These are phyloP conservation scores for Quercus suber DNA, from an alignment of 306 rosid genomes.

Conservation along the genomic window DNA sequence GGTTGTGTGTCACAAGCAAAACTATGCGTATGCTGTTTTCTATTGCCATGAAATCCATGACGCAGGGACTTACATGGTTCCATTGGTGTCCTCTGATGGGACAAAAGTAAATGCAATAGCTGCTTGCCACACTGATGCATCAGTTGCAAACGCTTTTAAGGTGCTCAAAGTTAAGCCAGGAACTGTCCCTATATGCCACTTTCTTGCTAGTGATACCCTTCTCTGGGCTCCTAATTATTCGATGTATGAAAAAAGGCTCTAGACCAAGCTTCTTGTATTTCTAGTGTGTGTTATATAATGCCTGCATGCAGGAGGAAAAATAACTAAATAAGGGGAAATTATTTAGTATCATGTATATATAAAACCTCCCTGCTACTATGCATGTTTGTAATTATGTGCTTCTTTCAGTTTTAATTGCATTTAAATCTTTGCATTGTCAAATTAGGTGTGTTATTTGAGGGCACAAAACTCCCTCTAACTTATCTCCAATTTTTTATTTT, in stretches of 20 bases:
- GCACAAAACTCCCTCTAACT: too few relatives aligned
- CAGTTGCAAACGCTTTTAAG: neutral
- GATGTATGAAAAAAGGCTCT: neutral
- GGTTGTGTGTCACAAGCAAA: constrained; percentile 36
- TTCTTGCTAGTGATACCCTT: constrained; percentile 21
- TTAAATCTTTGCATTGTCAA: too few relatives aligned
- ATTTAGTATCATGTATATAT: too few relatives aligned
- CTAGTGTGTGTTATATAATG: too few relatives aligned
- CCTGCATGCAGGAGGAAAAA: too few relatives aligned
- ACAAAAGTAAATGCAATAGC: constrained; percentile 27
- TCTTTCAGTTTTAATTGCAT: too few relatives aligned
- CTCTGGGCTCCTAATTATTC: constrained; percentile 29
- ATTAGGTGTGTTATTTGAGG: too few relatives aligned
- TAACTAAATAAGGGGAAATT: too few relatives aligned
- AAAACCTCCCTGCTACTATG: too few relatives aligned
- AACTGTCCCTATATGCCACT: constrained; percentile 37
- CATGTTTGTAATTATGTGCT: too few relatives aligned
- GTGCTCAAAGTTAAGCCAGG: constrained; percentile 38
- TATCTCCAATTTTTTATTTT: too few relatives aligned
- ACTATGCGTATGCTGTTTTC: constrained; percentile 34
- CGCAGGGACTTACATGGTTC: constrained; percentile 25
- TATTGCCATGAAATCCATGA: constrained; percentile 30
- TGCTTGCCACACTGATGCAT: constrained; percentile 38
- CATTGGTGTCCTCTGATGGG: constrained; percentile 28
- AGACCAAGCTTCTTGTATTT: too few relatives aligned